These are phyloP conservation scores for Fraxinus americana DNA, from an alignment of 257 asterid genomes.

Conservation along the genomic window DNA sequence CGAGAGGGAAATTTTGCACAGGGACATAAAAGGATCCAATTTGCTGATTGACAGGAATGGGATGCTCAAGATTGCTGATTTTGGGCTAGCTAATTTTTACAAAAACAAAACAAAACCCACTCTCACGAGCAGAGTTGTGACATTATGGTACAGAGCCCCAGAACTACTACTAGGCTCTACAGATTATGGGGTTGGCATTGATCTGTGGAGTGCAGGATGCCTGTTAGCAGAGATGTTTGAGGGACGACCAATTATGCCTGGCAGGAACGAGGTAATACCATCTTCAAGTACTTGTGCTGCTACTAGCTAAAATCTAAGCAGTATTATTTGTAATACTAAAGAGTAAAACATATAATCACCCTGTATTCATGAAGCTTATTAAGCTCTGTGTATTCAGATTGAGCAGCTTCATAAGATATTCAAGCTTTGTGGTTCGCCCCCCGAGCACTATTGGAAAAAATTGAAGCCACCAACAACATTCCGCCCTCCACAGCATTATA, in stretches of 20 bases:
- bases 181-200: slow-evolving; percentile 79
- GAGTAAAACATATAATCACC: neutral
- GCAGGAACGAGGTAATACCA: slow-evolving; percentile 69
- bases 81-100: slow-evolving; percentile 70
- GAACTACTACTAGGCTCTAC: slow-evolving; percentile 72
- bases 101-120: slow-evolving; percentile 41
- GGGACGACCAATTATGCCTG: slow-evolving; percentile 79
- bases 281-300: neutral
- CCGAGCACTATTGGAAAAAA: slow-evolving; percentile 78
- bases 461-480: slow-evolving; percentile 73
- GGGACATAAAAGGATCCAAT: slow-evolving; percentile 79
- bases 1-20: slow-evolving; percentile 70
- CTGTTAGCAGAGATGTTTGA: slow-evolving; percentile 72
- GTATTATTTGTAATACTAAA: neutral
- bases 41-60: slow-evolving; percentile 70
- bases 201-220: slow-evolving; percentile 88
- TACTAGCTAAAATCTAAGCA: neutral
- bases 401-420: slow-evolving; percentile 84
- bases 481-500: slow-evolving; percentile 62
- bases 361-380: neutral
- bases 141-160: slow-evolving; percentile 89
- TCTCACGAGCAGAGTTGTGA: slow-evolving; percentile 74
- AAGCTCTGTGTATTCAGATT: slow-evolving; percentile 39
- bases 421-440: slow-evolving; percentile 82
- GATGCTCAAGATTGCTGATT: slow-evolving; percentile 77